These are phyloP conservation scores for Cenchrus purpureus DNA, from an alignment of 176 grass and related monocot species.

Conservation along the genomic window DNA sequence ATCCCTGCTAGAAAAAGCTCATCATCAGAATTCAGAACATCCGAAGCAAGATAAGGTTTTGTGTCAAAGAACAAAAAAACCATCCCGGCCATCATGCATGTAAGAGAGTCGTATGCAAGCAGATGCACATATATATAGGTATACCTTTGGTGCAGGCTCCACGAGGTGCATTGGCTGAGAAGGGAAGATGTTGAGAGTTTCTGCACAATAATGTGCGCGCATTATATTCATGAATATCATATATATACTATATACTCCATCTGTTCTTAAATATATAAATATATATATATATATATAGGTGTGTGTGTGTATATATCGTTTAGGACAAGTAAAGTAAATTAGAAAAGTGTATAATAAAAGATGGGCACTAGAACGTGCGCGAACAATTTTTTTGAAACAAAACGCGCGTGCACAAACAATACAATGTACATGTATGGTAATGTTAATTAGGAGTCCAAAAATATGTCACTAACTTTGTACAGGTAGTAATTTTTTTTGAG, in stretches of 20 bases:
- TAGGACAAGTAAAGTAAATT: too few species aligned
- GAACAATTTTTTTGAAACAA: too few species aligned
- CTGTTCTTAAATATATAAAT: too few species aligned
- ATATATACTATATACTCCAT: neutral
- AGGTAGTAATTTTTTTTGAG: neutral
- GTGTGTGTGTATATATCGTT: too few species aligned
- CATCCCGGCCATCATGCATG: neutral
- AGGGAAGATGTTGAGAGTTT: slow-evolving; percentile 84
- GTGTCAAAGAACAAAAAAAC: too few species aligned
- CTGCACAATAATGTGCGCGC: slow-evolving; percentile 41
- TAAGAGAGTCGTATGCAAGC: neutral
- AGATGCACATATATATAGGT: neutral
- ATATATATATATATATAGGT: too few species aligned
- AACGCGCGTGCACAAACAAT: neutral
- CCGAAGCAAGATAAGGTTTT: neutral
- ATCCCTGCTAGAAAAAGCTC: slow-evolving; percentile 3
- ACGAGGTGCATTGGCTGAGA: slow-evolving; percentile 69
- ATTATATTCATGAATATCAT: neutral
- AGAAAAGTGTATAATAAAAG: neutral
- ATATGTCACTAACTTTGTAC: neutral
- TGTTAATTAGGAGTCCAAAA: neutral
- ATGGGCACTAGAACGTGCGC: neutral
- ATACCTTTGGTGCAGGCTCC: slow-evolving; percentile 43
- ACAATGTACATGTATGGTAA: neutral
- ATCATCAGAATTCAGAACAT: neutral